Conservation (phyloP, 2,329 filamentous ascomycete species). For the Paecilomyces variotii region DNA sequence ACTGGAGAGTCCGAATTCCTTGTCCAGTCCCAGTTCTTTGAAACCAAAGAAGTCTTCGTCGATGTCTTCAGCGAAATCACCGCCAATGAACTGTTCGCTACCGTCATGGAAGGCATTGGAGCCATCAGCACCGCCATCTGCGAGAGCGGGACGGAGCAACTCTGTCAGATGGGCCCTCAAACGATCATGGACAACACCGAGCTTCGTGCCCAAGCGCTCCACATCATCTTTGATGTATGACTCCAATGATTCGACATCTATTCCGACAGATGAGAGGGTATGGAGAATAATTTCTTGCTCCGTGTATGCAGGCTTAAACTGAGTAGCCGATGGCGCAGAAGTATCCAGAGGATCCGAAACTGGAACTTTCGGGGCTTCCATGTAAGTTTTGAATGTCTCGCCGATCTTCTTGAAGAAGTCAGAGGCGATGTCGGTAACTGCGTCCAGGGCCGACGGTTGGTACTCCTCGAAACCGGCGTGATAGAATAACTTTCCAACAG, state of each 20-base stretch:
- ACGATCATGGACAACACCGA: conserved; percentile 79
- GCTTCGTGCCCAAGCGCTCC: conserved; percentile 72
- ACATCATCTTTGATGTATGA: conserved; percentile 86
- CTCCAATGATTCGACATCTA: conserved; percentile 74
- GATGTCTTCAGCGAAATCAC: conserved; percentile 95
- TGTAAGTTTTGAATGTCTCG: conserved; percentile 71
- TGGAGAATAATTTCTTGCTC: conserved; percentile 83
- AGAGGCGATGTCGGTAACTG: conserved; percentile 78
- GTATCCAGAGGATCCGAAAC: conserved; percentile 38
- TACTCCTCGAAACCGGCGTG: conserved; percentile 95
- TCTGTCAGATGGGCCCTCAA: conserved; percentile 94
- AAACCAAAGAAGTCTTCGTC: conserved; percentile 99
- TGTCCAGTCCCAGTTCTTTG: conserved; percentile 85
- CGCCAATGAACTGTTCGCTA: conserved; percentile 91
- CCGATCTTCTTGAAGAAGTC: conserved; percentile 85
- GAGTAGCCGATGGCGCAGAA: conserved; percentile 21
- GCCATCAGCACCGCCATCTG: conserved; percentile 72
- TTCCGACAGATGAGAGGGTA: conserved; percentile 73
- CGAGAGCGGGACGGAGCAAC: conserved; percentile 79
- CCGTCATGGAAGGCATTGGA: conserved; percentile 90
- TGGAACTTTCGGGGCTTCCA: conserved; percentile 70
- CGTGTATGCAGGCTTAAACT: conserved; percentile 62
- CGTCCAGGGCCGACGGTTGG: conserved; percentile 86
- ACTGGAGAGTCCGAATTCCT: conserved; percentile 79
- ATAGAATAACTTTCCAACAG: conserved; percentile 90